These are phyloP conservation scores for Lipomyces chichibuensis DNA, from an alignment of 805 yeast genomes.

Conservation along the genomic window DNA sequence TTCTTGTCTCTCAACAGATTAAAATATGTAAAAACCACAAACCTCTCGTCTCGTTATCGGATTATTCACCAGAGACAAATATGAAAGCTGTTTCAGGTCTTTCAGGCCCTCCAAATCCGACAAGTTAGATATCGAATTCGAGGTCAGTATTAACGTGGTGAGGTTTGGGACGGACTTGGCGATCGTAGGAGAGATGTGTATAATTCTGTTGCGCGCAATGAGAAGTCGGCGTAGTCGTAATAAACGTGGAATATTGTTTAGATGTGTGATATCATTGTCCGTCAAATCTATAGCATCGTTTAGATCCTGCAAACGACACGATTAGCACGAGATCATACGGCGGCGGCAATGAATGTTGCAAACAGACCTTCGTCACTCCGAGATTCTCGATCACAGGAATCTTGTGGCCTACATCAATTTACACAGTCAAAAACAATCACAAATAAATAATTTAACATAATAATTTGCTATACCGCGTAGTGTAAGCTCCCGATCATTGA, in stretches of 20 bases:
- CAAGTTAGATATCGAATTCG: constrained; percentile 56
- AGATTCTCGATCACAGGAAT: constrained; percentile 53
- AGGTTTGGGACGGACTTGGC: constrained; percentile 52
- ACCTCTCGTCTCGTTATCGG: constrained; percentile 36
- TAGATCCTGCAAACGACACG: constrained; percentile 41
- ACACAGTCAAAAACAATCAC: not conserved
- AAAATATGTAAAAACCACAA: not conserved
- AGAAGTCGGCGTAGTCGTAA: constrained; percentile 56
- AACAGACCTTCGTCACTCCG: constrained; percentile 42
- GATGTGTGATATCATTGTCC: constrained; percentile 65
- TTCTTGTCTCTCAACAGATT: not conserved
- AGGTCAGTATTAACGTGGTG: constrained; percentile 54
- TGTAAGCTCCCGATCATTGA: constrained; percentile 49
- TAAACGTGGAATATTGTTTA: constrained; percentile 56
- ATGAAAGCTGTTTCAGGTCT: constrained; percentile 50
- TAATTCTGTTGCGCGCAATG: constrained; percentile 64
- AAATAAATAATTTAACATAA: constrained; percentile 31
- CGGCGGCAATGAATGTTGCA: not conserved
- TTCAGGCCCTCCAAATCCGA: constrained; percentile 49
- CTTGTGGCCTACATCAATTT: constrained; percentile 38
- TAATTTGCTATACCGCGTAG: constrained; percentile 44
- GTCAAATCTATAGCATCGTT: constrained; percentile 70
- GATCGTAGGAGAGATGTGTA: constrained; percentile 47
- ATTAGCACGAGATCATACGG: not conserved
- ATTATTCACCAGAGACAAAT: constrained; percentile 55